These are phyloP conservation scores for Cryptosporidium parvum DNA, from an alignment of 169 alveolate genomes.

Conservation along the genomic window DNA sequence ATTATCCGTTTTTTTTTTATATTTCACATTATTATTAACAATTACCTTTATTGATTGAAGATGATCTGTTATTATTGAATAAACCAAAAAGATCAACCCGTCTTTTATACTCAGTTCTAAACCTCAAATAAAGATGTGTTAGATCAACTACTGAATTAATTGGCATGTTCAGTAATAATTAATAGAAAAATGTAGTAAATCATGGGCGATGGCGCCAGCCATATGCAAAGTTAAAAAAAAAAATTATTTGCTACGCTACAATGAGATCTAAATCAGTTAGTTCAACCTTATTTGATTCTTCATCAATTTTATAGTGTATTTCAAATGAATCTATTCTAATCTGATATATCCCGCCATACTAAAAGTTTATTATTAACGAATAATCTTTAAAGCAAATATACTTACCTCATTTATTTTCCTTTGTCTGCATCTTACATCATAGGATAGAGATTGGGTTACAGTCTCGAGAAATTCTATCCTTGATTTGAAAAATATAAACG, in stretches of 20 bases:
- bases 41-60: constrained; percentile 31
- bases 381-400: neutral
- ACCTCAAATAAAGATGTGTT: constrained; percentile 52
- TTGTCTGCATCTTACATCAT: constrained; percentile 14
- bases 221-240: constrained; percentile 3
- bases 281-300: neutral
- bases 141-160: constrained; percentile 21
- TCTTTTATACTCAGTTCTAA: constrained; percentile 26
- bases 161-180: neutral
- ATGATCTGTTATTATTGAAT: neutral
- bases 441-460: constrained; percentile 4
- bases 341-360: constrained; percentile 19
- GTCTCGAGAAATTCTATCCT: constrained; percentile 30
- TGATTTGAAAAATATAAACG: constrained; percentile 43
- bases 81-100: constrained; percentile 48
- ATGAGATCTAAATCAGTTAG: constrained; percentile 5
- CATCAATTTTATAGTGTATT: constrained; percentile 15
- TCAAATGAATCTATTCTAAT: constrained; percentile 34
- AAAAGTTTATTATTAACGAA: neutral
- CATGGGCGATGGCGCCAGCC: neutral
- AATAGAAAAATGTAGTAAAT: neutral
- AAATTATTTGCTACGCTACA: neutral
- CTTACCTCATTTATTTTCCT: constrained; percentile 39
- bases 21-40: neutral
- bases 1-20: neutral